Evolutionary conservation across 495 filamentous ascomycete species (phyloP).

Genomic region (Hypoxylon perforatum): DNA sequence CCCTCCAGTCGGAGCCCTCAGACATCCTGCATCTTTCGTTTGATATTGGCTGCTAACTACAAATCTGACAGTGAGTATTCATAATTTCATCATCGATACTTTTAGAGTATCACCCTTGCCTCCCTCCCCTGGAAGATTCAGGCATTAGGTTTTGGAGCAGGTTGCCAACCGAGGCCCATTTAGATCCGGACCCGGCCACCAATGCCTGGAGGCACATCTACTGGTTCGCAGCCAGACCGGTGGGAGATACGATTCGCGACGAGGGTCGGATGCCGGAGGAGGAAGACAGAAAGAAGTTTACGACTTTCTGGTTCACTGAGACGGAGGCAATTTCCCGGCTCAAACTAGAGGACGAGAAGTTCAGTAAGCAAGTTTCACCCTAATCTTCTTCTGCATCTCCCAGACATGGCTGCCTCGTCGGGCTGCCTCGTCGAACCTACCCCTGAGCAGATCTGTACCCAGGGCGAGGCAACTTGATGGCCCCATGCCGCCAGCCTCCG

Average conservation of each 20-base stretch:
- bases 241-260: slow-evolving; percentile 33
- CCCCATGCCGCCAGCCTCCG: background rate
- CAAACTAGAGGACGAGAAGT: slow-evolving; percentile 47
- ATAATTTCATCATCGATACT: slow-evolving; percentile 1
- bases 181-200: slow-evolving; percentile 48
- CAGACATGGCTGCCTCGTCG: too few relatives aligned
- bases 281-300: slow-evolving; percentile 45
- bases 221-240: slow-evolving; percentile 46
- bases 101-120: background rate
- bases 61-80: slow-evolving; percentile 21
- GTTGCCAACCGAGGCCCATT: slow-evolving; percentile 18
- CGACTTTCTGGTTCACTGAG: slow-evolving; percentile 44
- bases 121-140: background rate
- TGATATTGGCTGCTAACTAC: slow-evolving; percentile 24
- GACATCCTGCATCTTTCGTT: slow-evolving; percentile 5
- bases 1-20: background rate
- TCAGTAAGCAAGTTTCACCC: slow-evolving; percentile 37
- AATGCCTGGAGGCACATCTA: slow-evolving; percentile 48
- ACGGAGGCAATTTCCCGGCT: slow-evolving; percentile 35
- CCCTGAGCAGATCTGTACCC: too few relatives aligned
- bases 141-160: slow-evolving; percentile 1
- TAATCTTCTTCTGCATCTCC: background rate
- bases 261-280: slow-evolving; percentile 39
- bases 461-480: too few relatives aligned
- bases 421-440: too few relatives aligned